phyloP scores from a whole-genome alignment of 768 basidiomycete species.

The Phlegmacium glaucopus region DNA sequence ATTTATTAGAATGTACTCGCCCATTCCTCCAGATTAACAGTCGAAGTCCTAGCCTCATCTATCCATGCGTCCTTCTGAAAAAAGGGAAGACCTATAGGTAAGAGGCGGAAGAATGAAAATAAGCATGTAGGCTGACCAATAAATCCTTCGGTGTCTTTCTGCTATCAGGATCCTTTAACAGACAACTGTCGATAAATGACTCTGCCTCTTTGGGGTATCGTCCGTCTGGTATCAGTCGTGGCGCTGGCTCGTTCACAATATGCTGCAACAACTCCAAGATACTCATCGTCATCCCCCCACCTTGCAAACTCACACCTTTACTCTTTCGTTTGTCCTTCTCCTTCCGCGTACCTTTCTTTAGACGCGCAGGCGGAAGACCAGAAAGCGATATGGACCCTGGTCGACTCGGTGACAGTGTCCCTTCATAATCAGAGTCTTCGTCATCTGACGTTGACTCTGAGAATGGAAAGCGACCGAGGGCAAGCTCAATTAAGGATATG shows the following conservation, averaged over 20 bases:
- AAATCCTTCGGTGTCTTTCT: slow-evolving; percentile 88
- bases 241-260: slow-evolving; percentile 98
- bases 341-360: slow-evolving; percentile 36
- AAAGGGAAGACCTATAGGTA: slow-evolving; percentile 3
- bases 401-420: slow-evolving; percentile 72
- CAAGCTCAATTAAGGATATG: slow-evolving; percentile 95
- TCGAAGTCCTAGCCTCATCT: slow-evolving; percentile 52
- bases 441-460: slow-evolving; percentile 77
- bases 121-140: slow-evolving; percentile 46
- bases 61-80: slow-evolving; percentile 74
- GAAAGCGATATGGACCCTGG: slow-evolving; percentile 51
- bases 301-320: slow-evolving; percentile 89
- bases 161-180: slow-evolving; percentile 84
- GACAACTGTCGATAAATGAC: slow-evolving; percentile 83
- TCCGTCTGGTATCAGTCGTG: slow-evolving; percentile 73
- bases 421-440: slow-evolving; percentile 43
- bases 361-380: slow-evolving; percentile 32
- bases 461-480: slow-evolving; percentile 96
- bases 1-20: slow-evolving; percentile 60
- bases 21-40: slow-evolving; percentile 76
- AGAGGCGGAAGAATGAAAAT: slow-evolving; percentile 1
- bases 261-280: slow-evolving; percentile 96
- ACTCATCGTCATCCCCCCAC: slow-evolving; percentile 96
- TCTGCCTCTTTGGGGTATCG: slow-evolving; percentile 70
- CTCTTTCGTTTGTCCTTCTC: slow-evolving; percentile 87